phyloP scores from a whole-genome alignment of 1,284 basidiomycete genomes.

The Tetrapyrgos nigripes region DNA sequence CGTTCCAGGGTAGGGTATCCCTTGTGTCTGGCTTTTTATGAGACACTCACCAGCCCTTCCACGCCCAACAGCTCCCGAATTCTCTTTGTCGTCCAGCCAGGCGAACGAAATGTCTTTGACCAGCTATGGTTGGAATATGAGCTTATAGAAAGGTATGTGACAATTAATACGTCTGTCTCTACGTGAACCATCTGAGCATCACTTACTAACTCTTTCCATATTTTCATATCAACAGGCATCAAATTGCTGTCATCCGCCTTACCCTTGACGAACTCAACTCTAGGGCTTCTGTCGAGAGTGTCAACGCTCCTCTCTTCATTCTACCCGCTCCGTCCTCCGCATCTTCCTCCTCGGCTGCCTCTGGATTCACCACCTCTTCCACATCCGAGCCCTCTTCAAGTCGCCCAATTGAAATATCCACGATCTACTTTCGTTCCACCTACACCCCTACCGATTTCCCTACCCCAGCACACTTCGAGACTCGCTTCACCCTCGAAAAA shows the following conservation, averaged over 20 bases:
- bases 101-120: slow-evolving; percentile 97
- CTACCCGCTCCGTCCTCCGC: slow-evolving; percentile 54
- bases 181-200: too few relatives aligned
- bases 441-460: slow-evolving; percentile 90
- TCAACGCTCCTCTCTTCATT: slow-evolving; percentile 21
- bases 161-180: not conserved
- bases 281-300: slow-evolving; percentile 57
- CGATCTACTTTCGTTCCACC: slow-evolving; percentile 88
- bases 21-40: not conserved
- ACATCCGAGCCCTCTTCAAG: too few relatives aligned
- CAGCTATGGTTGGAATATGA: slow-evolving; percentile 91
- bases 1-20: slow-evolving; percentile 52
- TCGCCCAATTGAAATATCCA: slow-evolving; percentile 79
- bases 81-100: slow-evolving; percentile 89
- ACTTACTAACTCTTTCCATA: slow-evolving; percentile 1
- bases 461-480: slow-evolving; percentile 64
- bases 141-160: slow-evolving; percentile 71
- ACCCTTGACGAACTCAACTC: slow-evolving; percentile 74
- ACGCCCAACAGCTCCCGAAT: slow-evolving; percentile 61
- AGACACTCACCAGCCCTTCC: too few relatives aligned
- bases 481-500: slow-evolving; percentile 79
- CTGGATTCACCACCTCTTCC: too few relatives aligned
- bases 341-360: too few relatives aligned
- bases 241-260: slow-evolving; percentile 75
- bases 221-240: slow-evolving; percentile 63